phyloP scores from a whole-genome alignment of 768 basidiomycete genomes.

The Hypholoma fasciculare region DNA sequence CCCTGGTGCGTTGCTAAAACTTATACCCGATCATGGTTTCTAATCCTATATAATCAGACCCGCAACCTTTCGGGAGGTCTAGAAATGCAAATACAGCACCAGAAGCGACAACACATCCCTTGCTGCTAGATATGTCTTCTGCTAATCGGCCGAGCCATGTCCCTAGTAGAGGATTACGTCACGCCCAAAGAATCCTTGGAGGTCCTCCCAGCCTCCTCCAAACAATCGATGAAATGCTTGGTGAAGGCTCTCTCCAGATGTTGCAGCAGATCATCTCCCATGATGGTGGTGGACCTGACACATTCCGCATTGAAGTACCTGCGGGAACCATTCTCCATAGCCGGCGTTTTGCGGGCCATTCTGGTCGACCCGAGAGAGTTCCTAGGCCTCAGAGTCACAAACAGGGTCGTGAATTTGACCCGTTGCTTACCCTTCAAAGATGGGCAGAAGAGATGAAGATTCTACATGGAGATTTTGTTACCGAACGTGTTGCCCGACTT shows the following conservation, averaged over 20 bases:
- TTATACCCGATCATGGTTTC: background rate
- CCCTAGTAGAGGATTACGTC: slow-evolving; percentile 50
- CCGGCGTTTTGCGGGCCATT: slow-evolving; percentile 52
- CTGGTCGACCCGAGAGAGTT: slow-evolving; percentile 65
- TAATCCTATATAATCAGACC: slow-evolving; percentile 30
- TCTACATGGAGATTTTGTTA: slow-evolving; percentile 71
- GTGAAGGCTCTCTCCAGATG: slow-evolving; percentile 78
- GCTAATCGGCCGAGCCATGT: slow-evolving; percentile 43
- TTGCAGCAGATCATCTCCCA: slow-evolving; percentile 81
- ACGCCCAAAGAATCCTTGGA: slow-evolving; percentile 55
- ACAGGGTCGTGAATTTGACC: slow-evolving; percentile 70
- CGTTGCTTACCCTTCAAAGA: slow-evolving; percentile 78
- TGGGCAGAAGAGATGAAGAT: slow-evolving; percentile 91
- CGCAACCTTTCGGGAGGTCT: slow-evolving; percentile 65
- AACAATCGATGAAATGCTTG: slow-evolving; percentile 80
- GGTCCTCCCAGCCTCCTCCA: slow-evolving; percentile 63
- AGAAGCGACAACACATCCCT: slow-evolving; percentile 79
- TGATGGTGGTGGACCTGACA: slow-evolving; percentile 56
- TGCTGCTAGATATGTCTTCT: slow-evolving; percentile 67
- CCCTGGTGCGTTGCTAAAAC: slow-evolving; percentile 33
- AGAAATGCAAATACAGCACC: slow-evolving; percentile 51
- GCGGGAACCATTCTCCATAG: slow-evolving; percentile 64
- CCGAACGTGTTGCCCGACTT: slow-evolving; percentile 66
- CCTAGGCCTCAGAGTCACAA: slow-evolving; percentile 35
- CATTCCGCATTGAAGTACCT: slow-evolving; percentile 78